Percentiles rank a stretch among this genome's conserved stretches.
Evolutionary conservation across 768 basidiomycete species (phyloP).

Genomic region (Tulasnella sp.): DNA sequence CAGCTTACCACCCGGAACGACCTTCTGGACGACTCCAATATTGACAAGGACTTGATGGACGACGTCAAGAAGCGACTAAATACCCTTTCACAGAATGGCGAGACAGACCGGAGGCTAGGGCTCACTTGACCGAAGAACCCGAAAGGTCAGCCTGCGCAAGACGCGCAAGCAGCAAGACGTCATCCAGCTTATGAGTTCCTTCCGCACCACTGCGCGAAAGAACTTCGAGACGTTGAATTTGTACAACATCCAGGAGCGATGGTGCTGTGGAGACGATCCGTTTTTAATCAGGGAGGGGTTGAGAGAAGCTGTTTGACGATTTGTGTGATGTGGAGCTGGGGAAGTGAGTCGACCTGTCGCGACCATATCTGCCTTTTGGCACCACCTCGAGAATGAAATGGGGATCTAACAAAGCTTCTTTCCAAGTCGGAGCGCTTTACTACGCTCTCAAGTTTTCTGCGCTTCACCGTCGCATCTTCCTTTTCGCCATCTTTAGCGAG

Average conservation of each 20-base stretch:
- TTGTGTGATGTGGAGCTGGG: slow-evolving; percentile 98
- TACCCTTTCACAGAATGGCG: slow-evolving; percentile 88
- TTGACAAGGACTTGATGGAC: slow-evolving; percentile 92
- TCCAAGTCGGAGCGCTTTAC: slow-evolving; percentile 88
- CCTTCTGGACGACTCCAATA: too few relatives aligned
- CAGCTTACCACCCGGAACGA: slow-evolving; percentile 86
- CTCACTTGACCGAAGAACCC: slow-evolving; percentile 97
- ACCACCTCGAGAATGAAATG: too few relatives aligned
- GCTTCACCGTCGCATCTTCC: slow-evolving; percentile 81
- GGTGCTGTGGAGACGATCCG: slow-evolving; percentile 97
- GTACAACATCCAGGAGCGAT: slow-evolving; percentile 92
- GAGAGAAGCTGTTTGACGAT: slow-evolving; percentile 97
- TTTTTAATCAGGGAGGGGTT: slow-evolving; percentile 92
- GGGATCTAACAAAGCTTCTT: too few relatives aligned
- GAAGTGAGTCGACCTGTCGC: slow-evolving; percentile 98
- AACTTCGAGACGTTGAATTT: slow-evolving; percentile 90
- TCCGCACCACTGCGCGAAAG: slow-evolving; percentile 80
- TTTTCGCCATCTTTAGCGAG: slow-evolving; percentile 88
- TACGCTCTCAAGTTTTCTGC: slow-evolving; percentile 97
- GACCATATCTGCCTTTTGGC: slow-evolving; percentile 48
- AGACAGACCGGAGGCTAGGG: slow-evolving; percentile 91
- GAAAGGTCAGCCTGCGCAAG: slow-evolving; percentile 97
- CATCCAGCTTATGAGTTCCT: slow-evolving; percentile 84
- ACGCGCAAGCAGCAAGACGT: slow-evolving; percentile 98
- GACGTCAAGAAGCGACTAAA: slow-evolving; percentile 99